Conservation (phyloP, 495 filamentous ascomycete species). For the Neurospora sp. region DNA sequence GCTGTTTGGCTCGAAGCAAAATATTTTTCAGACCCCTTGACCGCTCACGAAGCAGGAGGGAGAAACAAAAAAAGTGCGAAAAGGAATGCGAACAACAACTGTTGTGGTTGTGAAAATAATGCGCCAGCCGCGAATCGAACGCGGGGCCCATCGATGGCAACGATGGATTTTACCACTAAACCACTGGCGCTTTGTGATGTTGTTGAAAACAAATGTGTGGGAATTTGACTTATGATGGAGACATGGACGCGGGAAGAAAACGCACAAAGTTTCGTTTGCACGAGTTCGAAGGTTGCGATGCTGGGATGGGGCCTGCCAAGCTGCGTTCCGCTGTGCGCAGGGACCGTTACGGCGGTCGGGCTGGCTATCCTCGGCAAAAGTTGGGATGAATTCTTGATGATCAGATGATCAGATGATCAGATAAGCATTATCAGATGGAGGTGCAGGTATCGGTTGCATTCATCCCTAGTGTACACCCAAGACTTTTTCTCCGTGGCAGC, state of each 20-base stretch:
- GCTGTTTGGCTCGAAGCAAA: not conserved
- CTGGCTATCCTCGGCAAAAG: not conserved
- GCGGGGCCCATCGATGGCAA: slow-evolving; percentile 44
- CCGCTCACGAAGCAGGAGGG: not conserved
- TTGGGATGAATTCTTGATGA: not conserved
- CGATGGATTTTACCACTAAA: slow-evolving; percentile 47
- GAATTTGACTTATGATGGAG: not conserved
- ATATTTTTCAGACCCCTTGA: not conserved
- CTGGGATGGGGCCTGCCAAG: not conserved
- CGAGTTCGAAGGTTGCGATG: not conserved
- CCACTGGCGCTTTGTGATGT: slow-evolving; percentile 19
- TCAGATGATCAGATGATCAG: not conserved
- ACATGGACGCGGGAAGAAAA: not conserved
- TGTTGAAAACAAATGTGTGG: not conserved
- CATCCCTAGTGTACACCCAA: not conserved
- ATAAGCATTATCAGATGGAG: not conserved
- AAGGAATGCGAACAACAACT: not conserved
- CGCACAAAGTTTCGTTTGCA: not conserved
- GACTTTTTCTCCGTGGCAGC: not conserved
- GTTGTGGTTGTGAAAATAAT: slow-evolving; percentile 1
- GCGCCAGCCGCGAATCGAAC: slow-evolving; percentile 42
- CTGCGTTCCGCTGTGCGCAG: too few species aligned
- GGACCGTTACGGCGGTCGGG: not conserved
- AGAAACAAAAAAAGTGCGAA: not conserved
- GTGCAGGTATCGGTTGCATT: not conserved